Evolutionary conservation across 2,329 filamentous ascomycete species (phyloP).

Genomic region (Colletotrichum coccodes): DNA sequence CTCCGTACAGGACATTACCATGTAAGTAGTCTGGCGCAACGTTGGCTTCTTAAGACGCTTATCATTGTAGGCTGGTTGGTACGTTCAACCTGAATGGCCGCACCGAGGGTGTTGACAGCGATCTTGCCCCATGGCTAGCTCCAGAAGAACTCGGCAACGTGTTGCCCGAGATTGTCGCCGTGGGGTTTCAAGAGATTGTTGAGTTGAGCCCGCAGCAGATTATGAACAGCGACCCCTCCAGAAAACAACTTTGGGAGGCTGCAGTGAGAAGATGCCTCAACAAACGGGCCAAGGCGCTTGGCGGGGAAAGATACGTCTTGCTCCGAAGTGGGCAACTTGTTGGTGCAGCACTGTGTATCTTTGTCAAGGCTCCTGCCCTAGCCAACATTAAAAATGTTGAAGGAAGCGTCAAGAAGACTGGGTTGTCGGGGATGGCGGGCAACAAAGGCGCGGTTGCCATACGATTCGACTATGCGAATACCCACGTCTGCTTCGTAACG

Average conservation of each 20-base stretch:
- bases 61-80: constrained; percentile 66
- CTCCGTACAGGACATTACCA: constrained; percentile 76
- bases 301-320: constrained; percentile 85
- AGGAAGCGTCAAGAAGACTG: constrained; percentile 92
- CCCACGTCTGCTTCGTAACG: constrained; percentile 93
- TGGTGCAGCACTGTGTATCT: constrained; percentile 91
- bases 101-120: constrained; percentile 79
- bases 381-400: constrained; percentile 95
- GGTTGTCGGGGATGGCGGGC: constrained; percentile 95
- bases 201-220: constrained; percentile 97
- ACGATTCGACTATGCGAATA: constrained; percentile 92
- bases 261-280: constrained; percentile 85
- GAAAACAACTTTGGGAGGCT: constrained; percentile 86
- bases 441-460: constrained; percentile 99
- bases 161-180: constrained; percentile 86
- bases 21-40: constrained; percentile 61
- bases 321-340: constrained; percentile 94
- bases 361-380: constrained; percentile 82
- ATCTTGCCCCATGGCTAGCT: constrained; percentile 88
- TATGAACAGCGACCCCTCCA: constrained; percentile 94
- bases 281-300: constrained; percentile 69
- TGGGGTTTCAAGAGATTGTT: constrained; percentile 99
- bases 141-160: constrained; percentile 67
- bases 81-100: constrained; percentile 97
- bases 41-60: constrained; percentile 35